Base-by-base conservation (phyloP, 139 green algal genomes). In the Chlamydomonas urium region DNA sequence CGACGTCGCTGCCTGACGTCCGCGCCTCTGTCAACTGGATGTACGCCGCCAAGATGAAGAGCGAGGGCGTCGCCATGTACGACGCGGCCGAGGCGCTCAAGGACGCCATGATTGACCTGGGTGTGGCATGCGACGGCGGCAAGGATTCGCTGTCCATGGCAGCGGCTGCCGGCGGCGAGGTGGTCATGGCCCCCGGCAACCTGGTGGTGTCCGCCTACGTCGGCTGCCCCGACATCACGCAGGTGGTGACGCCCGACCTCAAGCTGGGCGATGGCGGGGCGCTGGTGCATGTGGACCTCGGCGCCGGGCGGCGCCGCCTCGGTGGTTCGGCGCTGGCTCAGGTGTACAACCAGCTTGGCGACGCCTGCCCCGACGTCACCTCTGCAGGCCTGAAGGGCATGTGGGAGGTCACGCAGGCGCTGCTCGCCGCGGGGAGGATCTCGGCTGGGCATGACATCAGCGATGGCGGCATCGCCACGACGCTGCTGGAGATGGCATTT, bases 81-180 rank as follows among this genome's bases (percentile, higher is more conserved):
- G 90, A 98, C 59, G 93, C 95, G 1, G 94, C 93, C 2, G 66
- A 78, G 5, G 88, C 89, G 0, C 35, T 47, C 80, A 87, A 83
- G 21, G 89, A 96, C 45, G 79, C 83, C 4, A 96, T 97, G 89
- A 75, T 97, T n/a, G 72, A 88, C 37, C 82, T 98, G 24, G 86
- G 82, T 23, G 73, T 98, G 34, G 95, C 95, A 1, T 94, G 94
- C 66, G 95, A 99, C 72, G 95, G 95, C 69, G 95, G 95, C 69
- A 99, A 99, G 85, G 95, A 99, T 85, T 93, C 82, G 23, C 85
- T 99, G 5, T 97, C 91, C 61, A 99, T 99, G 95, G 95, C 95
- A 0, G 95, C 94, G 0, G 69, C 71, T 5, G 91, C 91, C 2
- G 87, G 73, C 38, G 86, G 83, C 3, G 94, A 98, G 85, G 89